These are phyloP conservation scores for Cupressus sempervirens DNA, from an alignment of 75 land plant genomes.

Conservation along the genomic window DNA sequence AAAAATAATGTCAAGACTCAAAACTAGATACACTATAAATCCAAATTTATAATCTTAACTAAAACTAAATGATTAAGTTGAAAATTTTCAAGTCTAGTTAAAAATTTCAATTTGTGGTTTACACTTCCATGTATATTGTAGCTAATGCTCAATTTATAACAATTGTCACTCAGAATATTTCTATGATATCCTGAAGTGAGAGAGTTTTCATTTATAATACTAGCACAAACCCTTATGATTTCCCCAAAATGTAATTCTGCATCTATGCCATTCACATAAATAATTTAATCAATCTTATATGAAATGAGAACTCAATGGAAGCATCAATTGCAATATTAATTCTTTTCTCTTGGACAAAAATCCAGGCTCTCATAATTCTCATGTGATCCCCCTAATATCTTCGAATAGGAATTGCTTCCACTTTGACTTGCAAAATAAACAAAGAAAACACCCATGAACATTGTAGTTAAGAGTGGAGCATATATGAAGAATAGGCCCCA, in stretches of 20 bases:
- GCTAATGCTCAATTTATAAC: too few relatives aligned
- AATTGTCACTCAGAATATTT: too few relatives aligned
- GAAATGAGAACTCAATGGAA: background rate
- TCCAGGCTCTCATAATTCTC: background rate
- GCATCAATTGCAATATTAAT: background rate
- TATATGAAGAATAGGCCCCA: background rate
- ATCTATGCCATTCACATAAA: background rate
- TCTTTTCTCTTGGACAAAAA: background rate
- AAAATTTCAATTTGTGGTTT: background rate
- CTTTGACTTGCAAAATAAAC: background rate
- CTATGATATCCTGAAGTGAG: too few relatives aligned
- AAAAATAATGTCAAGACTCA: too few relatives aligned
- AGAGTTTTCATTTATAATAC: background rate
- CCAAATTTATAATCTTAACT: too few relatives aligned
- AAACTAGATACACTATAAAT: too few relatives aligned
- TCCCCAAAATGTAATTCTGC: background rate
- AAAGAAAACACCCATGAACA: background rate
- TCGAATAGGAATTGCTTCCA: background rate
- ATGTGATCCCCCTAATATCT: conserved; percentile 6
- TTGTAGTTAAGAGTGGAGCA: background rate
- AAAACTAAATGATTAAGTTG: background rate
- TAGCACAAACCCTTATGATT: background rate
- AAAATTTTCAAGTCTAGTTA: background rate
- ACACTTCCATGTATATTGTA: background rate
- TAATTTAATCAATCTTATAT: background rate